phyloP scores from a whole-genome alignment of 2,329 filamentous ascomycete genomes.

The Aspergillus ruber region DNA sequence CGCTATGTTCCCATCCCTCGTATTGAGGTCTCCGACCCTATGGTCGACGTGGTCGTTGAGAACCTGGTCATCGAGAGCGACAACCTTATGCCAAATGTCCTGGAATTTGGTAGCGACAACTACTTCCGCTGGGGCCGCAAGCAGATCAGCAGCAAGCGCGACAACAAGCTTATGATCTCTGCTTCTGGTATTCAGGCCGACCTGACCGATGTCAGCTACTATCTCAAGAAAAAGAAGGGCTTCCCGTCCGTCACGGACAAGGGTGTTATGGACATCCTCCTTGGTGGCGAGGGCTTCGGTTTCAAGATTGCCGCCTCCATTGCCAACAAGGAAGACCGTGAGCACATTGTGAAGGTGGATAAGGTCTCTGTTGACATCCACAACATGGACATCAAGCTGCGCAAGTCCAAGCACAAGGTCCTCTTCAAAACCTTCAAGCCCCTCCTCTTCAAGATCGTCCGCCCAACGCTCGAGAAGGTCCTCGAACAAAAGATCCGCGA shows the following conservation, averaged over 20 bases:
- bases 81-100: conserved; percentile 88
- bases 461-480: conserved; percentile 77
- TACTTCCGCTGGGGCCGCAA: conserved; percentile 94
- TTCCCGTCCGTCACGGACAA: conserved; percentile 84
- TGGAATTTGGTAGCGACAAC: conserved; percentile 86
- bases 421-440: conserved; percentile 84
- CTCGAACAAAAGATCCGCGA: conserved; percentile 86
- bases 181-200: conserved; percentile 91
- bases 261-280: conserved; percentile 80
- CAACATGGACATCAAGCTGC: conserved; percentile 78
- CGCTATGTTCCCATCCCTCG: conserved; percentile 89
- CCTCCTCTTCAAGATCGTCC: conserved; percentile 73
- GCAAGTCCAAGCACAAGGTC: conserved; percentile 91
- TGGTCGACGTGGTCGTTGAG: conserved; percentile 83
- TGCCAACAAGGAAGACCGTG: conserved; percentile 65
- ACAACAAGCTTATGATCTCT: conserved; percentile 77
- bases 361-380: conserved; percentile 78
- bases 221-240: conserved; percentile 89
- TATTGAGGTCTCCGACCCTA: conserved; percentile 81
- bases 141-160: conserved; percentile 70
- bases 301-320: conserved; percentile 88
- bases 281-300: conserved; percentile 80
- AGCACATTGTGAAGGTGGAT: conserved; percentile 92
- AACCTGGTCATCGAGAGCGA: conserved; percentile 94
- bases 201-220: conserved; percentile 81